phyloP scores from a whole-genome alignment of 176 grass and related monocot genomes.

The Rhipidocladum racemiflorum region DNA sequence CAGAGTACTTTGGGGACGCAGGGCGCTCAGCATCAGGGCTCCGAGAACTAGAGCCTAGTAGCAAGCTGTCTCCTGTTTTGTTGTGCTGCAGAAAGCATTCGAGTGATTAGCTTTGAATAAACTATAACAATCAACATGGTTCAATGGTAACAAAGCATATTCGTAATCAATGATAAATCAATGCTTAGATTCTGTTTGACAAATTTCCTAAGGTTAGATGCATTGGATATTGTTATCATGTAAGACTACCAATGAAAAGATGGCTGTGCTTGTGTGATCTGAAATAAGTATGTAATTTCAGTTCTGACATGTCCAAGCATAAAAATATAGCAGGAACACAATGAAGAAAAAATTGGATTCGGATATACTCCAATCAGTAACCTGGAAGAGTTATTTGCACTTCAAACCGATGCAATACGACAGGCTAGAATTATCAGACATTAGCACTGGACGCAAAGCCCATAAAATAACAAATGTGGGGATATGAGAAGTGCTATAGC shows the following conservation, averaged over 20 bases:
- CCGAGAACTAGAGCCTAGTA: constrained; percentile 83
- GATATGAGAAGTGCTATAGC: not conserved
- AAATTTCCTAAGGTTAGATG: not conserved
- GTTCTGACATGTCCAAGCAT: not conserved
- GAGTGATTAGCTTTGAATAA: constrained; percentile 27
- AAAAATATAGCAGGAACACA: not conserved
- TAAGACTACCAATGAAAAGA: constrained; percentile 14
- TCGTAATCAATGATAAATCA: not conserved
- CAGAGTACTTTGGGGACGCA: constrained; percentile 92
- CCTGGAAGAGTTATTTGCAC: not conserved
- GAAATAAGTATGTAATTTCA: constrained; percentile 16
- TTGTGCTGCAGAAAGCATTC: constrained; percentile 66
- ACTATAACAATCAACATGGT: not conserved
- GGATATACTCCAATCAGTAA: constrained; percentile 4
- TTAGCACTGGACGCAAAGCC: not conserved
- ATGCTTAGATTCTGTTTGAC: not conserved
- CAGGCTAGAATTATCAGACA: not conserved
- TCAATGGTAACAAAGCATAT: constrained; percentile 22
- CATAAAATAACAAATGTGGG: not conserved
- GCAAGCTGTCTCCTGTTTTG: constrained; percentile 78
- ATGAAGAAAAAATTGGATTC: not conserved
- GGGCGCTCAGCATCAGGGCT: constrained; percentile 84
- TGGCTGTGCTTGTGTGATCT: not conserved
- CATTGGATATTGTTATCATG: constrained; percentile 11
- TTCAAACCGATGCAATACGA: not conserved